These are phyloP conservation scores for Diaporthe capsici DNA, from an alignment of 2,329 filamentous ascomycete genomes.

Conservation along the genomic window DNA sequence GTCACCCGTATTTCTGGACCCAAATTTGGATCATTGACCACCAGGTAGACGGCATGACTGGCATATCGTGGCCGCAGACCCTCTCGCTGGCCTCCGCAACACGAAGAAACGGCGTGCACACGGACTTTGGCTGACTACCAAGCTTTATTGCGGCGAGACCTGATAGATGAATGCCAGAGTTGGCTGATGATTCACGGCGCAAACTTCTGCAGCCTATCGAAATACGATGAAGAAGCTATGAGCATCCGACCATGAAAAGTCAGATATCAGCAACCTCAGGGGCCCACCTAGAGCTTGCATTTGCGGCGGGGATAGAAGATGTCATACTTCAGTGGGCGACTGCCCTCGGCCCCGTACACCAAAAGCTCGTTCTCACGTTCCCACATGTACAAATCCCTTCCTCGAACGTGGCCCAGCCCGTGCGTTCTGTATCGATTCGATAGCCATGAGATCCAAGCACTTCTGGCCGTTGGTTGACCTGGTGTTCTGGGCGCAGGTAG, in stretches of 20 bases:
- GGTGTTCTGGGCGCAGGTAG: not conserved
- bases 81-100: not conserved
- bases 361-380: not conserved
- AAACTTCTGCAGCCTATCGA: no score
- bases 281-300: not conserved
- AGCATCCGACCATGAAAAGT: not conserved
- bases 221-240: not conserved
- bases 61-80: not conserved
- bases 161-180: not conserved
- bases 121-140: not conserved
- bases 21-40: not conserved
- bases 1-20: not conserved
- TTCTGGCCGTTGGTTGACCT: not conserved
- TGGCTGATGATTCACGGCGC: slow-evolving; percentile 3
- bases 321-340: not conserved
- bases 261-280: not conserved
- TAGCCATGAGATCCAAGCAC: slow-evolving; percentile 5
- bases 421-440: not conserved
- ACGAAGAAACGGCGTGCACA: not conserved
- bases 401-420: no score
- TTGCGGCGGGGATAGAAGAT: not conserved
- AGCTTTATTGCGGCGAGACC: not conserved
- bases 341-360: not conserved
- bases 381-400: no score
- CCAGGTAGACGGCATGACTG: not conserved